A percentile compares a stretch with the other conserved stretches of the same genome.
phyloP scores from a whole-genome alignment of 805 yeast genomes.

The Metschnikowia arizonensis region DNA sequence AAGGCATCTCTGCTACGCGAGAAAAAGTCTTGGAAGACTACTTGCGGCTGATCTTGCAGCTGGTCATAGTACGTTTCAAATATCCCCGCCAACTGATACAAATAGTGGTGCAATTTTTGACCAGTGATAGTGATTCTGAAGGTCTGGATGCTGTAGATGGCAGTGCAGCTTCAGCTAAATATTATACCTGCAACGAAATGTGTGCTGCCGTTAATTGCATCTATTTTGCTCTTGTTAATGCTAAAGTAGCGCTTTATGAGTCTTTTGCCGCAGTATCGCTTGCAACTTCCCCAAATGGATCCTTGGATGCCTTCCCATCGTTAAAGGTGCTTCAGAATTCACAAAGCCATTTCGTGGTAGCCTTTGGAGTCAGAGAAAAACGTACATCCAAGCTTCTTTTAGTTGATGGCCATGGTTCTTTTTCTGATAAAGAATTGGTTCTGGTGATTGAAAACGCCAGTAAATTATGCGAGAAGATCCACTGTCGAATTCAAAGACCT shows the following conservation, averaged over 20 bases:
- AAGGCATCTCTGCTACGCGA: slow-evolving; percentile 69
- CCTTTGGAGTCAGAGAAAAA: slow-evolving; percentile 51
- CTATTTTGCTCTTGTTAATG: slow-evolving; percentile 71
- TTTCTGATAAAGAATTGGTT: slow-evolving; percentile 53
- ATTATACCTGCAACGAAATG: slow-evolving; percentile 47
- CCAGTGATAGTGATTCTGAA: slow-evolving; percentile 23
- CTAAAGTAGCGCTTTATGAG: slow-evolving; percentile 66
- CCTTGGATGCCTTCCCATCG: slow-evolving; percentile 43
- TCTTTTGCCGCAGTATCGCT: slow-evolving; percentile 57
- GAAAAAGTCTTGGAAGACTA: slow-evolving; percentile 76
- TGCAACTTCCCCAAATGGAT: slow-evolving; percentile 20
- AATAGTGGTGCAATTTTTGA: slow-evolving; percentile 39
- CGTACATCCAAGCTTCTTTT: slow-evolving; percentile 55
- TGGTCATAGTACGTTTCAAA: slow-evolving; percentile 54
- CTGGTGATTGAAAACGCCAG: slow-evolving; percentile 51
- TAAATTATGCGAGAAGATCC: slow-evolving; percentile 41
- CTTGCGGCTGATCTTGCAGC: slow-evolving; percentile 55
- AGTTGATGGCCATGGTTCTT: slow-evolving; percentile 69
- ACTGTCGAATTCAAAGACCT: slow-evolving; percentile 43
- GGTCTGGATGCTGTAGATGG: slow-evolving; percentile 14
- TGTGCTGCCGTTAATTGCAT: slow-evolving; percentile 70
- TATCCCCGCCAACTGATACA: slow-evolving; percentile 71
- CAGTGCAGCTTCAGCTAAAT: slow-evolving; percentile 19
- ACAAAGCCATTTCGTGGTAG: slow-evolving; percentile 62
- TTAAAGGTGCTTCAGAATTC: slow-evolving; percentile 40